Evolutionary conservation across 495 filamentous ascomycete species (phyloP), one percentile per base, ranked within the genome.

Genomic region (Xylona heveae): DNA sequence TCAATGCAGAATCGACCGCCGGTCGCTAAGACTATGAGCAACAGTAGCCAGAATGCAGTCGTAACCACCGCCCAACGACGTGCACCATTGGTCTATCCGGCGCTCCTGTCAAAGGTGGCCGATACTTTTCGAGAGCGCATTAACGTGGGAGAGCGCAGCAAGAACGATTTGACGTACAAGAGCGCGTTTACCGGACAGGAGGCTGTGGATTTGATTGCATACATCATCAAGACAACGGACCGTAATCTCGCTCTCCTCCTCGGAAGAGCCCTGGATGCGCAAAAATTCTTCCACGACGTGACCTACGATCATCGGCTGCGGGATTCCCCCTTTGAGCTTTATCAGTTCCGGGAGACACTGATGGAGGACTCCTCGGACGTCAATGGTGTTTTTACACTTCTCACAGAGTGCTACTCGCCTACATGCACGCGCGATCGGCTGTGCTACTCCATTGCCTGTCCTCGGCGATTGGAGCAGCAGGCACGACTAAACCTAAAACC

Each of bases 201-300:
- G 50, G 88, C 90, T 14, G 90, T 99, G 19, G 90, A 95, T 52
- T 58, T 93, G 40, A 81, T 99, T 31, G 71, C 74, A 2, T 80
- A 78, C 44, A 95, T 95, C 42, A 94, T 95, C 48, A 77, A 85
- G 50, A 99, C 90, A 0, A 91, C 75, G 7, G 90, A 99, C 52
- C 71, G 90, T 31, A 99, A 94, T 45, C 58, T 99, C 40, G 88
- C 90, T 24, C 57, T 99, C 34, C 68, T 99, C 7, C 53, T 99
- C n/a, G 90, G 90, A 28, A 66, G 90, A 40, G 79, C 83, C 35
- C 57, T 99, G 27, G 90, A 99, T 57, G 90, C 90, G 25, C 90
- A 99, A 52, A 99, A 95, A 51, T 94, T 95, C 52, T 99, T 99
- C 49, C 90, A 95, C 51, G 90, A 99, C 66, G 90, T 95, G 24